These are phyloP conservation scores for Drechslerella dactyloides DNA, from an alignment of 2,329 filamentous ascomycete species.

Conservation along the genomic window DNA sequence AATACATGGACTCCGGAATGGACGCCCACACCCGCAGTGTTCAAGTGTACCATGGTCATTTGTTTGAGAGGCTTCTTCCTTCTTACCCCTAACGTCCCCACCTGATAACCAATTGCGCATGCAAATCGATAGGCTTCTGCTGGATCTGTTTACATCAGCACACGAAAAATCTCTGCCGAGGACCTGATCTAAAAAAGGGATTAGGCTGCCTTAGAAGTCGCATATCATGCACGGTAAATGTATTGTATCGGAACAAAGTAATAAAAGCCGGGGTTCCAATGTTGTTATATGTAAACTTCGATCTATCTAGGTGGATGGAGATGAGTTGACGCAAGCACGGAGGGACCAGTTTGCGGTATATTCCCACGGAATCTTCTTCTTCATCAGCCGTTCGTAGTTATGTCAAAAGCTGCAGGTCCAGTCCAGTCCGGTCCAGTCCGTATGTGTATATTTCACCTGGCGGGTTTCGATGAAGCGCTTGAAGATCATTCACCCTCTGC, in stretches of 20 bases:
- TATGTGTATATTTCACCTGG: no score
- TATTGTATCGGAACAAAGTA: background rate
- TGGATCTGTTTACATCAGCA: no score
- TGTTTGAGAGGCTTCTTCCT: background rate
- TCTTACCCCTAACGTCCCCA: conserved; percentile 3
- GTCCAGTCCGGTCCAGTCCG: no score
- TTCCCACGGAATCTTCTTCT: no score
- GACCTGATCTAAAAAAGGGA: background rate
- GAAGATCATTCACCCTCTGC: background rate
- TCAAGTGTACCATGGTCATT: background rate
- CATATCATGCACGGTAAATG: conserved; percentile 4
- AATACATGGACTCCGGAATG: background rate
- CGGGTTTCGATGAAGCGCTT: no score
- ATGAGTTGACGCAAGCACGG: background rate
- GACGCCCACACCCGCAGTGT: no score
- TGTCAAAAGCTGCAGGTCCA: no score
- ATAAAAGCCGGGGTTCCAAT: background rate
- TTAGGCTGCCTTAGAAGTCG: background rate
- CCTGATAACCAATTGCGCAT: conserved; percentile 1
- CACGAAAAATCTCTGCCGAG: no score
- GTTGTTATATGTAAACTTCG: background rate
- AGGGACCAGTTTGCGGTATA: background rate
- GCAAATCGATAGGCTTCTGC: background rate
- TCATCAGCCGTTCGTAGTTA: no score
- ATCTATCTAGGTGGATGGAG: background rate